Percentiles rank a stretch among this genome's conserved stretches.
Evolutionary conservation across 495 filamentous ascomycete species (phyloP).

Genomic region (Penicillium antarcticum): DNA sequence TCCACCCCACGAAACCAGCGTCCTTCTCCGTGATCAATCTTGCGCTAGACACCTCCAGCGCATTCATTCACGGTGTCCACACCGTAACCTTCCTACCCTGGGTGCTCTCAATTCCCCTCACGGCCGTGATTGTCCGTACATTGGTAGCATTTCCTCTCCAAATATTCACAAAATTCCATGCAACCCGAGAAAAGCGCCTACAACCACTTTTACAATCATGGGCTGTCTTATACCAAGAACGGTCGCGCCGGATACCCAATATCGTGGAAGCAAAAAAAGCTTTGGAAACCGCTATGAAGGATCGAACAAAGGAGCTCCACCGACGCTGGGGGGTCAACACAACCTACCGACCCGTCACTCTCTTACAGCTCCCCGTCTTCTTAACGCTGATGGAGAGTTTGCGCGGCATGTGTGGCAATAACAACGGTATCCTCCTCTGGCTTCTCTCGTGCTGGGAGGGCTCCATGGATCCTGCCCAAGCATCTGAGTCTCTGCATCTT

Average conservation of each 20-base stretch:
- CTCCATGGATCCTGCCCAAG: background rate
- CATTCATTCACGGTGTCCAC: slow-evolving; percentile 61
- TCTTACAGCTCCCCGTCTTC: slow-evolving; percentile 65
- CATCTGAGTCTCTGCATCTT: slow-evolving; percentile 13
- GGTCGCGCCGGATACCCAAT: slow-evolving; percentile 7
- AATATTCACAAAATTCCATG: slow-evolving; percentile 46
- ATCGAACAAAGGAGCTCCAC: slow-evolving; percentile 29
- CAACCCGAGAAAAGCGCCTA: slow-evolving; percentile 41
- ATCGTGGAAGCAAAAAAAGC: background rate
- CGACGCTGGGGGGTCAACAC: slow-evolving; percentile 42
- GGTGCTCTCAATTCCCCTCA: slow-evolving; percentile 65
- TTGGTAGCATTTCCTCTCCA: slow-evolving; percentile 56
- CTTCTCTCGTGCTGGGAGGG: slow-evolving; percentile 21
- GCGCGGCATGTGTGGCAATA: slow-evolving; percentile 58
- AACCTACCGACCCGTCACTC: slow-evolving; percentile 42
- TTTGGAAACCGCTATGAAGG: slow-evolving; percentile 1
- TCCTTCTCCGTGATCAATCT: slow-evolving; percentile 38
- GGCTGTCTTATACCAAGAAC: slow-evolving; percentile 28
- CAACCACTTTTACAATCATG: slow-evolving; percentile 51
- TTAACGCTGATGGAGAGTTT: slow-evolving; percentile 64
- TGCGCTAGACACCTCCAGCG: slow-evolving; percentile 48
- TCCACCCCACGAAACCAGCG: slow-evolving; percentile 42
- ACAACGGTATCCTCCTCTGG: slow-evolving; percentile 50
- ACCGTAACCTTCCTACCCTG: slow-evolving; percentile 59
- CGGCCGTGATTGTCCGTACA: slow-evolving; percentile 61